These are phyloP conservation scores for Starmera dryadoides DNA, from an alignment of 805 yeast genomes.

Conservation along the genomic window DNA sequence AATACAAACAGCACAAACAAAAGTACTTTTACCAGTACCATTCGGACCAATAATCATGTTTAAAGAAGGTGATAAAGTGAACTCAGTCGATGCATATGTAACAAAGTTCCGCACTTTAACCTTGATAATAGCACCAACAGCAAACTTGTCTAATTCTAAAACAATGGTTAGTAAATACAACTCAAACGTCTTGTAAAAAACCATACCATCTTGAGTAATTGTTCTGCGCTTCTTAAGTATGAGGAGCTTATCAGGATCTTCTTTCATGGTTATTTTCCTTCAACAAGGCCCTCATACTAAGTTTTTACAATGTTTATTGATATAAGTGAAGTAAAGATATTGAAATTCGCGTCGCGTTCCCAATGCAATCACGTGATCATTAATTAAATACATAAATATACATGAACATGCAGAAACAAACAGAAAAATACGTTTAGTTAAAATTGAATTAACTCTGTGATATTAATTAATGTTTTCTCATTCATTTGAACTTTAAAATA, in stretches of 20 bases:
- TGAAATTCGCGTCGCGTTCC: too few species aligned
- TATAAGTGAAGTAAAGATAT: too few species aligned
- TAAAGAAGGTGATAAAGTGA: constrained; percentile 70
- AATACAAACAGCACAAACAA: constrained; percentile 86
- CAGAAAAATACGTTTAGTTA: too few species aligned
- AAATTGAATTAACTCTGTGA: too few species aligned
- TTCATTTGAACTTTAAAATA: too few species aligned
- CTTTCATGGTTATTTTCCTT: neutral
- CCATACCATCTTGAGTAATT: neutral
- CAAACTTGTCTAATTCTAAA: constrained; percentile 23
- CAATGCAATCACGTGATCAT: too few species aligned
- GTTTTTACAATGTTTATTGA: too few species aligned
- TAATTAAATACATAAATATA: too few species aligned
- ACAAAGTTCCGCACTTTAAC: constrained; percentile 60
- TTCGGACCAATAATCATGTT: constrained; percentile 95
- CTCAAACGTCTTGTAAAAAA: too few species aligned
- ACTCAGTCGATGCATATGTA: constrained; percentile 63
- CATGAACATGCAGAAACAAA: too few species aligned
- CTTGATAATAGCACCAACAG: constrained; percentile 42
- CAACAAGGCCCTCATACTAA: too few species aligned
- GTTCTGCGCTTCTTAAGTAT: neutral
- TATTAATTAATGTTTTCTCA: too few species aligned
- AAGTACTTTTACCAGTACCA: constrained; percentile 92
- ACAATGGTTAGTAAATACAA: neutral
- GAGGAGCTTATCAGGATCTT: neutral